Percentiles rank a stretch among this genome's conserved stretches.
Conservation (phyloP, 2,329 filamentous ascomycete species). For the Ceratocystis cubensis region DNA sequence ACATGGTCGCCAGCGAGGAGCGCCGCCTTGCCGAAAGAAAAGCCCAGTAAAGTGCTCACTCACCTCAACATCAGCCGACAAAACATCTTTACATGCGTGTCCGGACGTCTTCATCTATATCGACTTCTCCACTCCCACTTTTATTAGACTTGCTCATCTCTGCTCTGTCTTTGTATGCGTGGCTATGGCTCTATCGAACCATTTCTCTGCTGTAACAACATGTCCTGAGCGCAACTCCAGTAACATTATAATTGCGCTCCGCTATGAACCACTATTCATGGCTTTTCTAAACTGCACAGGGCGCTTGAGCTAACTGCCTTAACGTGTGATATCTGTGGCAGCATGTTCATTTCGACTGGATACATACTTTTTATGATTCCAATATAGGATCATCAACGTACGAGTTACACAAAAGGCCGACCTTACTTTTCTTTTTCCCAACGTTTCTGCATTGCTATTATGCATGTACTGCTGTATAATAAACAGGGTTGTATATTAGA, state of each 20-base stretch:
- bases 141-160: not conserved
- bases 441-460: not conserved
- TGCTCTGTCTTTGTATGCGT: not conserved
- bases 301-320: not conserved
- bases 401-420: not conserved
- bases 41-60: constrained; percentile 16
- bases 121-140: not conserved
- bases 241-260: not conserved
- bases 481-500: not conserved
- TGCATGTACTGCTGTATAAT: not conserved
- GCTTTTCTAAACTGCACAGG: not conserved
- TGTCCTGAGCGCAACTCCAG: not conserved
- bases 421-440: not conserved
- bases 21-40: constrained; percentile 38
- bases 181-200: not conserved
- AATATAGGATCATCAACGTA: not conserved
- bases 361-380: not conserved
- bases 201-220: not conserved
- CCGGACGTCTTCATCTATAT: not conserved
- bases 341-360: not conserved
- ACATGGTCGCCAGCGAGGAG: constrained; percentile 77
- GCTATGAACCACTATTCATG: not conserved
- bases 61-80: constrained; percentile 2
- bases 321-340: not conserved
- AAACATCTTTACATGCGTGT: not conserved